Evolutionary conservation across 2,329 filamentous ascomycete species (phyloP), one percentile per base, ranked within the genome.

Genomic region (Mycosphaerella sp.): DNA sequence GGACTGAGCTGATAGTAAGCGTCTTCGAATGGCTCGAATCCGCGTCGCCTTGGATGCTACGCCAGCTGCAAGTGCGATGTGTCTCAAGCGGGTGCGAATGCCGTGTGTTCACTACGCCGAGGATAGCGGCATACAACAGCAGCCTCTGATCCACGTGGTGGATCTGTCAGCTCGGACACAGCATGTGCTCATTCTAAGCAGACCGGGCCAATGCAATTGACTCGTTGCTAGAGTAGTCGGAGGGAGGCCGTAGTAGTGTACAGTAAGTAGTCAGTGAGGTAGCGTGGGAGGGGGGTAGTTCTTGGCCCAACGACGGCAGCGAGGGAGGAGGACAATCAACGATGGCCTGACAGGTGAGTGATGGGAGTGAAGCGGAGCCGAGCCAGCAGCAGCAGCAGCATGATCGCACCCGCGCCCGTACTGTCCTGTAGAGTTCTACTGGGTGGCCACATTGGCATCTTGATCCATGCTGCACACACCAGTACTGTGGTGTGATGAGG

Each of bases 1-100:
- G 58, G 44, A 55, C 49, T 12, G 41, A 42, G 41, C 25, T 46
- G 28, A n/a, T 39, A 10, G 49, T 44, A 25, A 21, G 39, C 41
- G 36, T 28, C 30, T 35, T 53, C 42, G 53, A 55, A 52, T 50
- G 55, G 57, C 41, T 55, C 45, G 43, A 41, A 18, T 49, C 28
- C 17, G 49, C 36, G 53, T 36, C 46, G 48, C 49, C 46, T 50
- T 44, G 30, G 34, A 35, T 49, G 48, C 49, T 49, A 36, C 34
- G 40, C 36, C 34, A 17, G 41, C 28, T 47, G 50, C 50, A 21
- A 53, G 44, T 16, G 30, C 44, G 44, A 39, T 41, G 47, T 52
- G 54, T 49, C 42, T 47, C 41, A 44, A 34, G 7, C 41, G 41
- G 41, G n/a, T 14, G 13, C 3, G 27, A 21, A 30, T 30, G 41